Percentiles rank a stretch among this genome's conserved stretches.
phyloP scores from a whole-genome alignment of 257 asterid genomes.

The Coffea eugenioides region DNA sequence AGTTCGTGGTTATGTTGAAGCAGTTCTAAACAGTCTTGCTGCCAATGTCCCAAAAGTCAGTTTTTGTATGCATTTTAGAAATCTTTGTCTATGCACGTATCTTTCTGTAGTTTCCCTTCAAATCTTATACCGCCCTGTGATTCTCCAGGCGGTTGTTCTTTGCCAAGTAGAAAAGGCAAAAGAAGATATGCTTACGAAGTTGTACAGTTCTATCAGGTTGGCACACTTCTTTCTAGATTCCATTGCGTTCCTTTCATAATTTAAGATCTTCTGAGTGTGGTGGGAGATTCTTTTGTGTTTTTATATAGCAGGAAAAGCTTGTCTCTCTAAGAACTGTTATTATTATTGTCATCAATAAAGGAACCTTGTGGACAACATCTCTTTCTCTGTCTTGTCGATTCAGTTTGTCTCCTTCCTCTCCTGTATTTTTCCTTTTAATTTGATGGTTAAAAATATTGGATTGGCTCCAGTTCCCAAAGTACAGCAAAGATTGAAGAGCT shows the following conservation, averaged over 20 bases:
- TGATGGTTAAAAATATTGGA: not conserved
- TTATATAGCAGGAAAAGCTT: not conserved
- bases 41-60: conserved; percentile 94
- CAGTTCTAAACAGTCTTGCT: conserved; percentile 91
- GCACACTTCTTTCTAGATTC: conserved; percentile 17
- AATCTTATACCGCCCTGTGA: conserved; percentile 3
- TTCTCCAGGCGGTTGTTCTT: conserved; percentile 84
- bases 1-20: conserved; percentile 97
- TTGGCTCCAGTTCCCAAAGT: conserved; percentile 61
- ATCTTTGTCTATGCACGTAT: not conserved
- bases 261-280: not conserved
- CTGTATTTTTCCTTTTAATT: not conserved
- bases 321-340: not conserved
- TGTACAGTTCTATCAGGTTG: conserved; percentile 90
- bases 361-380: not conserved
- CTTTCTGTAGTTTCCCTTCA: not conserved
- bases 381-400: not conserved
- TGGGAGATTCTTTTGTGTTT: not conserved
- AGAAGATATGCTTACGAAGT: conserved; percentile 93
- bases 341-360: not conserved
- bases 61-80: not conserved
- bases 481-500: conserved; percentile 76
- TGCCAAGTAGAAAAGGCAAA: conserved; percentile 96
- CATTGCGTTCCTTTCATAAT: conserved; percentile 3
- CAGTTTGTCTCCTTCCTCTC: not conserved